Percentiles rank a stretch among this genome's conserved stretches.
These are phyloP conservation scores for Kickxella alabastrina DNA, from an alignment of 192 early-diverging fungal species.

Conservation along the genomic window DNA sequence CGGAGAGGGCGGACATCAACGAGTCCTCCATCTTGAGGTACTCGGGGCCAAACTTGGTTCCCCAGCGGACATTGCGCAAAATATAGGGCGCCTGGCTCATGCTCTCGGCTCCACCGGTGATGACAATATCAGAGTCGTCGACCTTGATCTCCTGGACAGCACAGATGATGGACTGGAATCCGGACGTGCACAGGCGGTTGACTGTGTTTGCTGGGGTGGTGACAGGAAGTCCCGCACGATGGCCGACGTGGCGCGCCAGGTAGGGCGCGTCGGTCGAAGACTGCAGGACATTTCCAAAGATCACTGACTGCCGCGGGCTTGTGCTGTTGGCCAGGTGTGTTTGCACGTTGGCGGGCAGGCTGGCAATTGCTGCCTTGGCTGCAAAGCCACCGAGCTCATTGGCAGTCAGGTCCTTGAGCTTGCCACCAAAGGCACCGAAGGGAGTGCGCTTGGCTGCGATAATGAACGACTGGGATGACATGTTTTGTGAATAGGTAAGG, in stretches of 20 bases:
- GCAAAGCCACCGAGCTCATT: constrained; percentile 86
- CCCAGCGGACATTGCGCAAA: constrained; percentile 75
- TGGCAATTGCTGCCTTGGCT: constrained; percentile 80
- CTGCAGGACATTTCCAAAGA: constrained; percentile 93
- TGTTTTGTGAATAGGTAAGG: constrained; percentile 1
- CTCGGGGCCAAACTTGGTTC: constrained; percentile 83
- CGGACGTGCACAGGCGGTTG: constrained; percentile 95
- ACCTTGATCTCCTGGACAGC: constrained; percentile 87
- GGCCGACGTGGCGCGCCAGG: constrained; percentile 90
- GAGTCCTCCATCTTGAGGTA: constrained; percentile 84
- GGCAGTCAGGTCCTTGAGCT: constrained; percentile 80
- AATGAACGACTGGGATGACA: constrained; percentile 63
- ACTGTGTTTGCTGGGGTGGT: constrained; percentile 85
- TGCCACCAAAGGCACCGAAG: constrained; percentile 93
- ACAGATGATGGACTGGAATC: constrained; percentile 92
- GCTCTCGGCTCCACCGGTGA: constrained; percentile 89
- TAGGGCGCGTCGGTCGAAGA: constrained; percentile 81
- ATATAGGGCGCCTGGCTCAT: constrained; percentile 93
- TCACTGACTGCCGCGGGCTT: constrained; percentile 63
- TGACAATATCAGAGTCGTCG: constrained; percentile 79
- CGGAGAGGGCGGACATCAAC: constrained; percentile 75
- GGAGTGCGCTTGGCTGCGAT: constrained; percentile 79
- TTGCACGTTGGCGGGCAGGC: constrained; percentile 73
- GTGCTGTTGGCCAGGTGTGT: constrained; percentile 23
- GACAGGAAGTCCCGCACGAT: constrained; percentile 79